A percentile compares a stretch with the other conserved stretches of the same genome.
Evolutionary conservation across 2,329 filamentous ascomycete genomes (phyloP).

Genomic region (Nothomitra cinnamomea): DNA sequence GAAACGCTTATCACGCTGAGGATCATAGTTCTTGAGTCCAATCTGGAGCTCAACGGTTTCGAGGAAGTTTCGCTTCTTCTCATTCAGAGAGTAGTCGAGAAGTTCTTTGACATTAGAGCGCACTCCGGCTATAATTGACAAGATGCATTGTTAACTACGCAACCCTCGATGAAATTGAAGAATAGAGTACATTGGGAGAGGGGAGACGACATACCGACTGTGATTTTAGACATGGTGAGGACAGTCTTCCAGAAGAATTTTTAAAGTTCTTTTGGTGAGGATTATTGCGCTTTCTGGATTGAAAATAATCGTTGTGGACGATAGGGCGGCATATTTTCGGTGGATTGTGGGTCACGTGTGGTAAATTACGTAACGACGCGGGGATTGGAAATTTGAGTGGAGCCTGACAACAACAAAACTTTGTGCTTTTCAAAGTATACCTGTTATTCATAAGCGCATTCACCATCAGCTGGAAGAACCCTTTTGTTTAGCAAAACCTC

Average conservation of each 20-base stretch:
- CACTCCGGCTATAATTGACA: conserved; percentile 55
- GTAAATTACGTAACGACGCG: no score
- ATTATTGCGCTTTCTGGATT: conserved; percentile 16
- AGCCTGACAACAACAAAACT: no score
- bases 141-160: neutral
- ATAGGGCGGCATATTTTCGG: neutral
- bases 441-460: no score
- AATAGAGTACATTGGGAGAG: neutral
- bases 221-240: conserved; percentile 68
- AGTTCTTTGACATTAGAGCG: conserved; percentile 85
- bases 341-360: conserved; percentile 2
- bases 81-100: conserved; percentile 85
- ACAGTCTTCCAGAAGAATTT: conserved; percentile 74
- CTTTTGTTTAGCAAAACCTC: no score
- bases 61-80: conserved; percentile 97
- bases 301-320: neutral
- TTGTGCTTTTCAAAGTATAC: no score
- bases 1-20: conserved; percentile 99
- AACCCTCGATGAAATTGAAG: neutral
- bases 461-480: no score
- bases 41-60: conserved; percentile 86
- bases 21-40: conserved; percentile 97
- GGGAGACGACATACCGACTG: conserved; percentile 40
- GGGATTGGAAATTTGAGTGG: no score
- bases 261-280: conserved; percentile 58